Conservation (phyloP, 2,329 filamentous ascomycete genomes). For the Aureobasidium mangrovei region DNA sequence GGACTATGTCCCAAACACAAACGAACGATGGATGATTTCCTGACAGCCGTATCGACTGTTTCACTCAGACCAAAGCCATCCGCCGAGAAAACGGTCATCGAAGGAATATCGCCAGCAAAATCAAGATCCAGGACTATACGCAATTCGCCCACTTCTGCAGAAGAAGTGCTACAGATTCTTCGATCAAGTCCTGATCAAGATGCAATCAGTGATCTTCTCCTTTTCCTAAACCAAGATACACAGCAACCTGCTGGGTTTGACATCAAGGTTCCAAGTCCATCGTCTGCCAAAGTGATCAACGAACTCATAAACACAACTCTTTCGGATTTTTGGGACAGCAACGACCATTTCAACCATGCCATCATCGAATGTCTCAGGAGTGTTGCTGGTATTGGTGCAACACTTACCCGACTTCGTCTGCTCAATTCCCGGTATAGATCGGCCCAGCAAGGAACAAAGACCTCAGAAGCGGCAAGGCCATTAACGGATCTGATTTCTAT, state of each 20-base stretch:
- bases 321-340: conserved; percentile 69
- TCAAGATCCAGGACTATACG: background rate
- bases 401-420: conserved; percentile 41
- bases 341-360: conserved; percentile 39
- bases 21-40: conserved; percentile 39
- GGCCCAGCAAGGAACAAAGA: background rate
- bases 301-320: conserved; percentile 64
- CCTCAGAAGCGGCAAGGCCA: conserved; percentile 24
- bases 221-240: conserved; percentile 20
- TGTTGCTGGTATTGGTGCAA: conserved; percentile 67
- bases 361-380: conserved; percentile 61
- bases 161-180: conserved; percentile 29
- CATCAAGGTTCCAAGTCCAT: conserved; percentile 55
- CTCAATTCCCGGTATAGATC: background rate
- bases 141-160: conserved; percentile 10
- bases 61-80: conserved; percentile 16
- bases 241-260: conserved; percentile 36
- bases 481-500: conserved; percentile 36
- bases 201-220: conserved; percentile 25
- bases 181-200: conserved; percentile 32
- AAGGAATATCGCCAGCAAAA: background rate
- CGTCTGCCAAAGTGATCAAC: conserved; percentile 66
- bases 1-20: conserved; percentile 12
- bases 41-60: conserved; percentile 40
- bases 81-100: background rate